Evolutionary conservation across 23 red algal genomes (phyloP), one percentile per base, ranked within the genome.

Genomic region (Gracilaria gracilis): DNA sequence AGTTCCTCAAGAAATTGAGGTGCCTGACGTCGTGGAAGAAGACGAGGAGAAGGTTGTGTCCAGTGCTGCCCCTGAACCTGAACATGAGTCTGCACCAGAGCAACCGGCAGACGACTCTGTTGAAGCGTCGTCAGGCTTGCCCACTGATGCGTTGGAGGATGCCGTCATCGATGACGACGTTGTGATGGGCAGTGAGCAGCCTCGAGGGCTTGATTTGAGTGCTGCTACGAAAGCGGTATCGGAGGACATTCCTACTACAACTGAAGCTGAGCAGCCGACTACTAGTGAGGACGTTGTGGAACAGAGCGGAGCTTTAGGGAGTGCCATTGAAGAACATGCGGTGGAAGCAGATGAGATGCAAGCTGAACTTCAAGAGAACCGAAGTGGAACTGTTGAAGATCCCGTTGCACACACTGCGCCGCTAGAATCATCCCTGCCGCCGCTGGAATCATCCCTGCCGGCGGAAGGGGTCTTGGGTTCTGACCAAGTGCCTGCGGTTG

Each of bases 131-230:
- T 69, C 64, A 37, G 64, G 32, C 1, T 32, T 69, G 27, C 31
- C 64, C 4, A 38, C 32, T 6, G 64, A 37, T 3, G 64, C 32
- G 19, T 0, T 19, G 8, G 64, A 37, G 11, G 17, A 32, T 19
- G 27, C 5, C 4, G 32, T 32, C 33, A 15, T 13, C 31, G 64
- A 69, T 20, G 64, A 36, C 17, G 32, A 69, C 54, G 44, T 33
- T 79, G 44, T 33, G 27, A 32, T 9, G 37, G 75, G 32, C 42
- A 4, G 0, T 79, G 75, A 53, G 6, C 49, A 79, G 53, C 47
- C 75, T 0, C 25, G 53, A 3, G 75, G 8, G 35, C 42, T 58
- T 1, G 75, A 79, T 16, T 51, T 79, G 75, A 79, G 75, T 79
- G 75, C 75, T 57, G 2, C 53, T 31, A 23, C 37, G 1, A 16